phyloP scores from a whole-genome alignment of 2,329 filamentous ascomycete genomes.

The Metarhizium humberi region DNA sequence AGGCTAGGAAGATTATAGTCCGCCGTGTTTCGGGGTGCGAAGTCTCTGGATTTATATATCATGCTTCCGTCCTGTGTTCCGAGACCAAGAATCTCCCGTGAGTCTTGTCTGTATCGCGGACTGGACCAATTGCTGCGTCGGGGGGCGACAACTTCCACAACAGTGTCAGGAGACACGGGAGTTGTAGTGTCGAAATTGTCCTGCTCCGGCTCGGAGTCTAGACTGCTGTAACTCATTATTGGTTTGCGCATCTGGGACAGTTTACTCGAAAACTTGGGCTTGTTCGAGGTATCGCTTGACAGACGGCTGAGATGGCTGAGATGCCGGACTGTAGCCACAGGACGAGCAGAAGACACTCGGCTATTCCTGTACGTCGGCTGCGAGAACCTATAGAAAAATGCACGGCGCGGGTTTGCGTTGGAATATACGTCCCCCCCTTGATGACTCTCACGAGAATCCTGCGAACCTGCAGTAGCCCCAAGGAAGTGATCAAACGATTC shows the following conservation, averaged over 20 bases:
- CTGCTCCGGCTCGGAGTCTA: constrained; percentile 16
- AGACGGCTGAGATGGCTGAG: constrained; percentile 20
- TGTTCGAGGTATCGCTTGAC: constrained; percentile 6
- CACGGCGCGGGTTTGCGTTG: neutral
- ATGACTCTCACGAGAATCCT: constrained; percentile 5
- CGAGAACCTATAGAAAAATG: neutral
- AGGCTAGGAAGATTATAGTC: constrained; percentile 16
- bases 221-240: constrained; percentile 20
- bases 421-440: neutral
- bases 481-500: constrained; percentile 6
- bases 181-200: neutral
- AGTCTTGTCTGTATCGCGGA: neutral
- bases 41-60: neutral
- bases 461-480: neutral
- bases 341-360: constrained; percentile 10
- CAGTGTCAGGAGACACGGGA: neutral
- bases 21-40: constrained; percentile 12
- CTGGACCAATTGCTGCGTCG: neutral
- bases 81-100: constrained; percentile 6
- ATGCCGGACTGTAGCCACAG: constrained; percentile 14
- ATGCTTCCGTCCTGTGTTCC: neutral
- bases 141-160: neutral
- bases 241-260: constrained; percentile 15
- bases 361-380: constrained; percentile 13
- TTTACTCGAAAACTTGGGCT: neutral